These are phyloP conservation scores for Leccinum imitatum DNA, from an alignment of 768 basidiomycete genomes.

Conservation along the genomic window DNA sequence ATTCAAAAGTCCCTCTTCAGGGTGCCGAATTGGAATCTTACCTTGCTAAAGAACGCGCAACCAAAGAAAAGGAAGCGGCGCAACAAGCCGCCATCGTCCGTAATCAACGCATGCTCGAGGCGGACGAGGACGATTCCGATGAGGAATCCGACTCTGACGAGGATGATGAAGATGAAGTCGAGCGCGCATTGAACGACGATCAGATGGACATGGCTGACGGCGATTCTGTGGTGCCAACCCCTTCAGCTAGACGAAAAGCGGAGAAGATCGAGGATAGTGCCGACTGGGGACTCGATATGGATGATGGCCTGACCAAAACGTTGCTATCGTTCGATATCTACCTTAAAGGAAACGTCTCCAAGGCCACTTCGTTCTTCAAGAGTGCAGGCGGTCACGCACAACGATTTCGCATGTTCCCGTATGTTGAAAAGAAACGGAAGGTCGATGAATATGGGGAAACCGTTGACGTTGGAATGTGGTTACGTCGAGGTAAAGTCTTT, in stretches of 20 bases:
- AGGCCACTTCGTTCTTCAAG: constrained; percentile 86
- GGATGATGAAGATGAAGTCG: constrained; percentile 57
- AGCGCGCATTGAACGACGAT: constrained; percentile 52
- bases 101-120: constrained; percentile 87
- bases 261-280: constrained; percentile 51
- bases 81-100: constrained; percentile 82
- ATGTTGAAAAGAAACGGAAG: constrained; percentile 86
- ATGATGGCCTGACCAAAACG: constrained; percentile 72
- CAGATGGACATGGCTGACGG: constrained; percentile 45
- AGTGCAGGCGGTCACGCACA: constrained; percentile 66
- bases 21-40: constrained; percentile 85
- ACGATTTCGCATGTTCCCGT: constrained; percentile 96
- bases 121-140: constrained; percentile 87
- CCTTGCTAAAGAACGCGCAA: constrained; percentile 70
- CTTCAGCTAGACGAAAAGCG: constrained; percentile 40
- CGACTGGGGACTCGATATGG: constrained; percentile 74
- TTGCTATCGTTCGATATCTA: constrained; percentile 93
- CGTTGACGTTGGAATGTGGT: constrained; percentile 94
- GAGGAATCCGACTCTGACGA: constrained; percentile 65
- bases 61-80: constrained; percentile 81
- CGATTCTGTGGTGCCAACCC: constrained; percentile 21
- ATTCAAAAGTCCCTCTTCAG: constrained; percentile 84
- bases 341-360: constrained; percentile 92
- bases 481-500: constrained; percentile 85
- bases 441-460: constrained; percentile 97